Percentiles rank a stretch among this genome's conserved stretches.
These are phyloP conservation scores for Talaromyces atroroseus DNA, from an alignment of 2,329 filamentous ascomycete species.

Conservation along the genomic window DNA sequence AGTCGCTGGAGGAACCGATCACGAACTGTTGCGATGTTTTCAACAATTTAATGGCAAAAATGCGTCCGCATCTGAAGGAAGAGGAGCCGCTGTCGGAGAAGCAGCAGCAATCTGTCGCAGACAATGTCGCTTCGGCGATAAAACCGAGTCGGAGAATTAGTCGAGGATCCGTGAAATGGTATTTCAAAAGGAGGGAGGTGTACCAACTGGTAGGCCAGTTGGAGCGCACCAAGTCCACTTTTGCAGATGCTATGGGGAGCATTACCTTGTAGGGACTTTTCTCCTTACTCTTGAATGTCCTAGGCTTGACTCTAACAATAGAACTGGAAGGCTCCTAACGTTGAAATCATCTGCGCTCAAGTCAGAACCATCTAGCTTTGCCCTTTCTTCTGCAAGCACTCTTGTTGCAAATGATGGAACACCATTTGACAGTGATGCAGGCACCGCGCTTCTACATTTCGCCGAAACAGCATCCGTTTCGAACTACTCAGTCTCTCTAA, in stretches of 20 bases:
- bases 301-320: background rate
- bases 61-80: background rate
- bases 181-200: background rate
- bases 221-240: background rate
- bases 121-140: background rate
- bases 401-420: background rate
- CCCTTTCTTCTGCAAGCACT: background rate
- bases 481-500: background rate
- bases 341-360: background rate
- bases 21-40: background rate
- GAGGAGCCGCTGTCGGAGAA: background rate
- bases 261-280: background rate
- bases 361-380: background rate
- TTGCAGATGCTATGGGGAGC: background rate
- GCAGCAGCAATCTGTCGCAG: background rate
- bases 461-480: background rate
- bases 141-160: background rate
- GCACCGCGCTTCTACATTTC: background rate
- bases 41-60: background rate
- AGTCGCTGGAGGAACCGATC: slow-evolving; percentile 6
- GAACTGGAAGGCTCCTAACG: background rate
- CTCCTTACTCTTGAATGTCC: background rate
- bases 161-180: background rate
- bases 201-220: background rate
- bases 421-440: background rate